Evolutionary conservation across 2,329 filamentous ascomycete species (phyloP).

Genomic region (Xylaria sp.): DNA sequence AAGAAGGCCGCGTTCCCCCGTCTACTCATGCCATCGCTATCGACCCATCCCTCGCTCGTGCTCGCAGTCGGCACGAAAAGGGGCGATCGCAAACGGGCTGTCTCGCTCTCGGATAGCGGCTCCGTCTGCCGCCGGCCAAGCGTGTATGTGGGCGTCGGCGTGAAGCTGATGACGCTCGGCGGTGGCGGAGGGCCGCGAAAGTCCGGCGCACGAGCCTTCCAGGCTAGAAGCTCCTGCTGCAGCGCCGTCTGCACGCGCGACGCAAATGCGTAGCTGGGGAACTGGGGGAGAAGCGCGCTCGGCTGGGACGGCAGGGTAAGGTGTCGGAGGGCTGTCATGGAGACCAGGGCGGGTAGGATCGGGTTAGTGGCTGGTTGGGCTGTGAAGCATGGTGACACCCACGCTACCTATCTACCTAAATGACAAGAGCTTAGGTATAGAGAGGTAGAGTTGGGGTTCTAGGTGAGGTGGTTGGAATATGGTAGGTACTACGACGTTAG

Average conservation of each 20-base stretch:
- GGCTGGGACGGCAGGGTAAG: constrained; percentile 40
- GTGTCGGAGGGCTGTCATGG: constrained; percentile 35
- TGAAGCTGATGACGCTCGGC: constrained; percentile 83
- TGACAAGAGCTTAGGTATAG: not conserved
- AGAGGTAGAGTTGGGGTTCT: not conserved
- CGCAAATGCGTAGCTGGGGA: constrained; percentile 53
- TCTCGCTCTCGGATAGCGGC: constrained; percentile 59
- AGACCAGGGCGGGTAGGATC: constrained; percentile 1
- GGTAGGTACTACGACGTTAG: too few relatives aligned
- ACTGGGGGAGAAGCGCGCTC: constrained; percentile 36
- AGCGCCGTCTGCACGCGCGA: constrained; percentile 52
- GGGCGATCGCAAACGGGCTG: constrained; percentile 55
- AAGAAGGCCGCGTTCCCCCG: constrained; percentile 47
- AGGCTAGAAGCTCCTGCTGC: constrained; percentile 63
- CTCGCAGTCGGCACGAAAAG: constrained; percentile 49
- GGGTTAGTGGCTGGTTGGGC: constrained; percentile 13
- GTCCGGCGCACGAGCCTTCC: constrained; percentile 57
- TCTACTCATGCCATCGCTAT: not conserved
- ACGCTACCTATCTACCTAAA: not conserved
- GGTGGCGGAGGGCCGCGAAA: constrained; percentile 57
- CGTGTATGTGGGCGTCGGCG: constrained; percentile 85
- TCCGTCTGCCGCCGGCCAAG: constrained; percentile 81
- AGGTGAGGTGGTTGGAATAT: not conserved
- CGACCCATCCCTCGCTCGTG: constrained; percentile 38
- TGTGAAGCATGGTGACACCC: constrained; percentile 1